These are phyloP conservation scores for Fusarium begoniae DNA, from an alignment of 2,329 filamentous ascomycete genomes.

Conservation along the genomic window DNA sequence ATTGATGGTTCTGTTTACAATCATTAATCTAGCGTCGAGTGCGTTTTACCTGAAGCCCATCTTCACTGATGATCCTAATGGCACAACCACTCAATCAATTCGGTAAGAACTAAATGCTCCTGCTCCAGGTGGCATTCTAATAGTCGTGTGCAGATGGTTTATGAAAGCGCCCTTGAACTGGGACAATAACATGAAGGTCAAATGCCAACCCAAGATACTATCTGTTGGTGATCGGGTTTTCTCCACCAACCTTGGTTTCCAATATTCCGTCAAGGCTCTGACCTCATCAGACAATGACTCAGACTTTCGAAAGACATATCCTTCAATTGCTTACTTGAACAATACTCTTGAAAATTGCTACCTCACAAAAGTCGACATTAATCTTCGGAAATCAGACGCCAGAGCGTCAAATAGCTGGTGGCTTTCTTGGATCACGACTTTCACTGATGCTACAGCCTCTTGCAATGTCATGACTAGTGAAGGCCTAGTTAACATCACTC, in stretches of 20 bases:
- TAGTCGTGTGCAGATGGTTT: background rate
- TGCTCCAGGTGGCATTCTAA: background rate
- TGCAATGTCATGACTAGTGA: background rate
- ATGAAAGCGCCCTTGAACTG: constrained; percentile 24
- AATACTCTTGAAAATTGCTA: constrained; percentile 15
- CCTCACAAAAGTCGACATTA: background rate
- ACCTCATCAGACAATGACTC: background rate
- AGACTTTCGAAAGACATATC: background rate
- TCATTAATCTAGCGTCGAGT: constrained; percentile 26
- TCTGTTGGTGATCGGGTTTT: constrained; percentile 26
- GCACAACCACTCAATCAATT: background rate
- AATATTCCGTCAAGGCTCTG: constrained; percentile 21
- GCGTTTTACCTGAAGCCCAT: constrained; percentile 11
- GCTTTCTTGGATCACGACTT: constrained; percentile 11
- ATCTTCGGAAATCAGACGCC: constrained; percentile 1
- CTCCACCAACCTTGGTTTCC: background rate
- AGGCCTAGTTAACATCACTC: constrained; percentile 10
- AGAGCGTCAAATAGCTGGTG: background rate
- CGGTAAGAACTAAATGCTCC: background rate
- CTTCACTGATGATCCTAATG: constrained; percentile 19
- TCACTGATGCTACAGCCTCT: background rate
- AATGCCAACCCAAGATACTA: constrained; percentile 15
- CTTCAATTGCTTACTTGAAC: constrained; percentile 11
- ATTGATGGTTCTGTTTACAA: background rate
- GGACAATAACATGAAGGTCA: constrained; percentile 2